Conservation (phyloP, 2,329 filamentous ascomycete species). For the Sporothrix protearum region DNA sequence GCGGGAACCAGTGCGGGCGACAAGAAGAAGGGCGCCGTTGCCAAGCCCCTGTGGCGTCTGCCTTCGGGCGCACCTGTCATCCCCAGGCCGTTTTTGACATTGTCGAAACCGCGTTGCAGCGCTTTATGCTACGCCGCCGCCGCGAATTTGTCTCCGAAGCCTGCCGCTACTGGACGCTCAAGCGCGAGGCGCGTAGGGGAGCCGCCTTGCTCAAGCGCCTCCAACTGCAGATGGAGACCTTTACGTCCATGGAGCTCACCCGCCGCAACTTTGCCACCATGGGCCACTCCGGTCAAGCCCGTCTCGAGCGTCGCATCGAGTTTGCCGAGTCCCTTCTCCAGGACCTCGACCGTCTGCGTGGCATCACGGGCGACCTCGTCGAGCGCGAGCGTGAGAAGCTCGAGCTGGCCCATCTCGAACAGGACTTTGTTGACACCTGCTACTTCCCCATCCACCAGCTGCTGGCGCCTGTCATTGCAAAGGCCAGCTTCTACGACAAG, state of each 20-base stretch:
- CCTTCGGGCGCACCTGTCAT: constrained; percentile 94
- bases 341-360: constrained; percentile 73
- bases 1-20: not conserved
- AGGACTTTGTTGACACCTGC: constrained; percentile 76
- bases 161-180: constrained; percentile 96
- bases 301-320: constrained; percentile 77
- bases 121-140: constrained; percentile 75
- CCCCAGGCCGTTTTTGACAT: constrained; percentile 78
- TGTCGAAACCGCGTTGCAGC: constrained; percentile 76
- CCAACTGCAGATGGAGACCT: constrained; percentile 91
- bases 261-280: constrained; percentile 93
- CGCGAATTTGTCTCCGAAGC: constrained; percentile 91
- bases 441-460: constrained; percentile 85
- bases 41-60: constrained; percentile 79
- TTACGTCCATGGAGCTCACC: constrained; percentile 96
- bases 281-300: constrained; percentile 76
- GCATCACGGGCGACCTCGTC: constrained; percentile 67
- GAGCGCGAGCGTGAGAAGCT: constrained; percentile 75
- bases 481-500: constrained; percentile 67
- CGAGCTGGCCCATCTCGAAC: constrained; percentile 70
- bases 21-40: constrained; percentile 63
- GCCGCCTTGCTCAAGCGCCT: constrained; percentile 89
- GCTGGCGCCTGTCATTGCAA: constrained; percentile 73
- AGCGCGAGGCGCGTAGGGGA: constrained; percentile 86
- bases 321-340: constrained; percentile 74